phyloP scores from a whole-genome alignment of 1,284 basidiomycete genomes.

The Moesziomyces sp. region DNA sequence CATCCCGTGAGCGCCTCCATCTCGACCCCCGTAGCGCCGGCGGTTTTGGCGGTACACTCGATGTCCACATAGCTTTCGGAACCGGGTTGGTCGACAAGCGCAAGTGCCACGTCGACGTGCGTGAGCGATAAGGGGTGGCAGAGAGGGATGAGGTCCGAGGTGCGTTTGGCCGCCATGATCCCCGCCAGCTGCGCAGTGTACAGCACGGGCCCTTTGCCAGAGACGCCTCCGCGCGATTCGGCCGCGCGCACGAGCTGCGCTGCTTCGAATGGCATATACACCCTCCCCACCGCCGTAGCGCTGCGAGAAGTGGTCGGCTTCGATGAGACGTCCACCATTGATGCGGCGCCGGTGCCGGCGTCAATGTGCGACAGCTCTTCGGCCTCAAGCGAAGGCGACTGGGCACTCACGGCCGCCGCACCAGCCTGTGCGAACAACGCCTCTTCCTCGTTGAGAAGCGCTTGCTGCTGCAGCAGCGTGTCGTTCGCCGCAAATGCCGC shows the following conservation, averaged over 20 bases:
- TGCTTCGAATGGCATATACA: constrained; percentile 76
- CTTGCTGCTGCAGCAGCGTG: constrained; percentile 22
- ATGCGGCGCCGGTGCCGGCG: constrained; percentile 73
- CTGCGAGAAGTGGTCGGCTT: constrained; percentile 77
- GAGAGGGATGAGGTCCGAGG: constrained; percentile 76
- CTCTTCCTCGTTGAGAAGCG: constrained; percentile 18
- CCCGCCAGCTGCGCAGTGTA: constrained; percentile 84
- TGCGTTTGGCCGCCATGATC: constrained; percentile 86
- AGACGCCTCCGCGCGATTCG: constrained; percentile 69
- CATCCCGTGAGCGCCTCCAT: constrained; percentile 92
- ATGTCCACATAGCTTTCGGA: constrained; percentile 41
- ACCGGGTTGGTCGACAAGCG: constrained; percentile 48
- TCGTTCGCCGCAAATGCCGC: constrained; percentile 30
- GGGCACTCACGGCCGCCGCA: constrained; percentile 15
- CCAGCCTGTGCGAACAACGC: constrained; percentile 35
- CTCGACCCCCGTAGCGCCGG: constrained; percentile 76
- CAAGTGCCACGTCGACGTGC: constrained; percentile 76
- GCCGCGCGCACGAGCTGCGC: constrained; percentile 72
- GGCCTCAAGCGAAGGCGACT: constrained; percentile 1
- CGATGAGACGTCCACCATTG: constrained; percentile 81
- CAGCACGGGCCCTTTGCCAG: constrained; percentile 55
- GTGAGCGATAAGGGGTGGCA: constrained; percentile 82
- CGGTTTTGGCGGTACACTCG: constrained; percentile 50
- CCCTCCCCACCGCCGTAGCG: constrained; percentile 82
- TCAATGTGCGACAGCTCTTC: constrained; percentile 76